phyloP scores from a whole-genome alignment of 257 asterid species.

The Nicotiana tomentosiformis region DNA sequence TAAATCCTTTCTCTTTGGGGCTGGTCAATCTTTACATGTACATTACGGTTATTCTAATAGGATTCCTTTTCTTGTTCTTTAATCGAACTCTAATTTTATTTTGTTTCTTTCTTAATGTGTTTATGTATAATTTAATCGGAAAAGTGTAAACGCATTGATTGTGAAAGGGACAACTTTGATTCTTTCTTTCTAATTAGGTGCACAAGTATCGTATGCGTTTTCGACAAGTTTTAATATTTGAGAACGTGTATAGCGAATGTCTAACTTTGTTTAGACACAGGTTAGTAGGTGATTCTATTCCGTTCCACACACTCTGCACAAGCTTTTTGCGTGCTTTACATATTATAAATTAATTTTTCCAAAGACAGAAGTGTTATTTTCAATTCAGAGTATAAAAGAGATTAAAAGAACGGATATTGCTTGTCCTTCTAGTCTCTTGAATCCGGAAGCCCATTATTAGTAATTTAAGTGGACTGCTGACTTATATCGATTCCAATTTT shows the following conservation, averaged over 20 bases:
- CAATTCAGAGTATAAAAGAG: not conserved
- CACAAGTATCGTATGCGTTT: not conserved
- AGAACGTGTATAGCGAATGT: not conserved
- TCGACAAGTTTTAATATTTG: not conserved
- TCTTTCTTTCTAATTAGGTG: not conserved
- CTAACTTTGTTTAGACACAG: not conserved
- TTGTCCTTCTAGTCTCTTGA: not conserved
- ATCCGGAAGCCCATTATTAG: not conserved
- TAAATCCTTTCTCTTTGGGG: not conserved
- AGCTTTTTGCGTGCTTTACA: not conserved
- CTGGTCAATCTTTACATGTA: not conserved
- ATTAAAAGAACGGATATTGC: not conserved
- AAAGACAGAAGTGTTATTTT: no score
- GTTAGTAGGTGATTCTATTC: not conserved
- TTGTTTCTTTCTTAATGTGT: not conserved
- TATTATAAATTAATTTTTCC: not conserved
- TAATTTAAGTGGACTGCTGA: not conserved
- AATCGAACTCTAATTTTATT: not conserved
- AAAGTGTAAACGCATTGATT: not conserved
- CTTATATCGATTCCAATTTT: not conserved
- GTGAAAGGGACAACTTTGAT: not conserved
- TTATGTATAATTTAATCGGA: not conserved
- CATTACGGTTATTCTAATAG: not conserved
- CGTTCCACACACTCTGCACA: not conserved
- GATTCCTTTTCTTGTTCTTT: not conserved